Percentiles rank a stretch among this genome's conserved stretches.
phyloP scores from a whole-genome alignment of 2,329 filamentous ascomycete species.

The Penicillium verrucosum region DNA sequence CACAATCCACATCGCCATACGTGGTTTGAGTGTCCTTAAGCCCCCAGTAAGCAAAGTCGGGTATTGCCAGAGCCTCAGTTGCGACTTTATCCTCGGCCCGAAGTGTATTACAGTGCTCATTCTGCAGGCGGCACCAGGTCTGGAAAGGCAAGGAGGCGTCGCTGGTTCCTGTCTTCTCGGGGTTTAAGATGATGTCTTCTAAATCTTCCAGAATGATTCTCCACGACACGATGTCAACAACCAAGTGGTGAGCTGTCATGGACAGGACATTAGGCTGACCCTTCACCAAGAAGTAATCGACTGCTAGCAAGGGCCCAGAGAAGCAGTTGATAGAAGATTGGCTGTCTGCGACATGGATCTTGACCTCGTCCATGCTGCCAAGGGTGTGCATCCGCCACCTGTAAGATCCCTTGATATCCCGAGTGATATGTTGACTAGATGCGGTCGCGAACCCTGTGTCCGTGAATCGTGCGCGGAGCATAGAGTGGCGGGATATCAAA shows the following conservation, averaged over 20 bases:
- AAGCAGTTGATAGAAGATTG: constrained; percentile 36
- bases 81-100: constrained; percentile 12
- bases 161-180: constrained; percentile 18
- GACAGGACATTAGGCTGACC: constrained; percentile 31
- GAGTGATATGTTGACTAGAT: constrained; percentile 31
- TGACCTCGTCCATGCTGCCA: constrained; percentile 19
- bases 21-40: constrained; percentile 28
- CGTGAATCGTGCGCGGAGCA: constrained; percentile 37
- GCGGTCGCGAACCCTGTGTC: constrained; percentile 15
- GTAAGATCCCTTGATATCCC: constrained; percentile 30
- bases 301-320: constrained; percentile 40
- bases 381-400: constrained; percentile 24
- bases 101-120: constrained; percentile 20
- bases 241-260: constrained; percentile 38
- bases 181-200: constrained; percentile 36
- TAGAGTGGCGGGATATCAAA: constrained; percentile 36
- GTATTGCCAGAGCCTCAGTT: constrained; percentile 24
- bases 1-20: constrained; percentile 37
- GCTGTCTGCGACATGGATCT: constrained; percentile 27
- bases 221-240: constrained; percentile 43
- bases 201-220: constrained; percentile 40
- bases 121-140: constrained; percentile 37
- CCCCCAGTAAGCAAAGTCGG: constrained; percentile 38
- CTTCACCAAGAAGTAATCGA: constrained; percentile 42
- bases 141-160: constrained; percentile 36